Percentiles rank a stretch among this genome's conserved stretches.
Conservation (phyloP, 805 yeast species). For the Teunomyces gatunensis region DNA sequence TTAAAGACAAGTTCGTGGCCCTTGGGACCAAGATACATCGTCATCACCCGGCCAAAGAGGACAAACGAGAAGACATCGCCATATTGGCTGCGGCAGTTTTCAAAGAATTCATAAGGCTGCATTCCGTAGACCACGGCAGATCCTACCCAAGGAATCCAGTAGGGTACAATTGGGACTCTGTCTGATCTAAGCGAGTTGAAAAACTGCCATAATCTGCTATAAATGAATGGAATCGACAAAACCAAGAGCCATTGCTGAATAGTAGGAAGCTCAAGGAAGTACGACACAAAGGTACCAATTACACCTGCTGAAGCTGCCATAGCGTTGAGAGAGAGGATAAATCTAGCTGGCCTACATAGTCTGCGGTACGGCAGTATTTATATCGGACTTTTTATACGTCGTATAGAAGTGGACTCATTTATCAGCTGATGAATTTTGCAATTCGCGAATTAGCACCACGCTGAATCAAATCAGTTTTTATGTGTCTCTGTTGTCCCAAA, state of each 20-base stretch:
- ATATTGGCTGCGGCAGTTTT: slow-evolving; percentile 68
- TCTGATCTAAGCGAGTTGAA: slow-evolving; percentile 66
- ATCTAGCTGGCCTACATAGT: not conserved
- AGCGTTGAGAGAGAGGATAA: not conserved
- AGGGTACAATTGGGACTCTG: slow-evolving; percentile 84
- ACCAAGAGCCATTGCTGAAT: slow-evolving; percentile 24
- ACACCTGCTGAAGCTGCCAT: not conserved
- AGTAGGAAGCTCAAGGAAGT: not conserved
- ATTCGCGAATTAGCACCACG: not conserved
- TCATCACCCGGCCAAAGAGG: slow-evolving; percentile 86
- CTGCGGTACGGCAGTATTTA: not conserved
- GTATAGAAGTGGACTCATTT: slow-evolving; percentile 4
- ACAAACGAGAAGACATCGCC: slow-evolving; percentile 94
- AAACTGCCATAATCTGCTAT: slow-evolving; percentile 54
- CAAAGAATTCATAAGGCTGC: slow-evolving; percentile 92
- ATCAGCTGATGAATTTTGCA: slow-evolving; percentile 4
- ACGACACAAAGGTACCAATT: not conserved
- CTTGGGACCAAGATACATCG: slow-evolving; percentile 93
- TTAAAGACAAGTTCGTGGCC: slow-evolving; percentile 96
- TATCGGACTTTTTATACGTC: not conserved
- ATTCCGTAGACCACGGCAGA: slow-evolving; percentile 85
- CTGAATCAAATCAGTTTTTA: not conserved
- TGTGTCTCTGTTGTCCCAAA: not conserved
- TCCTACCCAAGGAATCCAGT: slow-evolving; percentile 95
- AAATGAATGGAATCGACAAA: slow-evolving; percentile 54